These are phyloP conservation scores for Suillus ampliporus DNA, from an alignment of 768 basidiomycete species.

Conservation along the genomic window DNA sequence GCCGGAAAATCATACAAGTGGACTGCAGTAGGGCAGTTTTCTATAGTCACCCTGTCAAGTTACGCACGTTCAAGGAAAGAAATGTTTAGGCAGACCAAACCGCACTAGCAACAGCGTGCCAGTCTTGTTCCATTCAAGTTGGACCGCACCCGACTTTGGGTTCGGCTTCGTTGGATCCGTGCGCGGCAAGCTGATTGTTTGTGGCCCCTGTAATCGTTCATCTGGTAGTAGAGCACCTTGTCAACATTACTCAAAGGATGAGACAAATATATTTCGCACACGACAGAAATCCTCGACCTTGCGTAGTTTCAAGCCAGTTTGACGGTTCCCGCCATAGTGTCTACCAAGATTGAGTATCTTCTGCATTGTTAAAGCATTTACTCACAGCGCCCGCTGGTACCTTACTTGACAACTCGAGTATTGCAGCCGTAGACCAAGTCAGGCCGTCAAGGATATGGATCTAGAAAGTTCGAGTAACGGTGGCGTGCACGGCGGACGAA, in stretches of 20 bases:
- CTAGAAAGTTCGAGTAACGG: conserved; percentile 43
- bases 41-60: conserved; percentile 41
- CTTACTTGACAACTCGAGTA: conserved; percentile 65
- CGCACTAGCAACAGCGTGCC: conserved; percentile 77
- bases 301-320: conserved; percentile 83
- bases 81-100: conserved; percentile 53
- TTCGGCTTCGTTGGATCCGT: conserved; percentile 65
- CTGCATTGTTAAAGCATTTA: conserved; percentile 9
- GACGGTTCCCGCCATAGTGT: conserved; percentile 84
- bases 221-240: conserved; percentile 45
- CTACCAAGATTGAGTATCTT: conserved; percentile 44
- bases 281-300: conserved; percentile 86
- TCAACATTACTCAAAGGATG: conserved; percentile 7
- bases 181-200: conserved; percentile 54
- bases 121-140: conserved; percentile 82
- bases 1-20: conserved; percentile 79
- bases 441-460: conserved; percentile 76
- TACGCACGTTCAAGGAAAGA: not conserved
- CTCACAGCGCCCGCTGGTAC: conserved; percentile 63
- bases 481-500: conserved; percentile 5
- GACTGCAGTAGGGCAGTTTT: conserved; percentile 64
- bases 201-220: conserved; percentile 64
- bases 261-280: conserved; percentile 53
- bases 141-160: conserved; percentile 69
- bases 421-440: conserved; percentile 72